These are phyloP conservation scores for Phaseolus lunatus DNA, from an alignment of 306 rosid genomes.

Conservation along the genomic window DNA sequence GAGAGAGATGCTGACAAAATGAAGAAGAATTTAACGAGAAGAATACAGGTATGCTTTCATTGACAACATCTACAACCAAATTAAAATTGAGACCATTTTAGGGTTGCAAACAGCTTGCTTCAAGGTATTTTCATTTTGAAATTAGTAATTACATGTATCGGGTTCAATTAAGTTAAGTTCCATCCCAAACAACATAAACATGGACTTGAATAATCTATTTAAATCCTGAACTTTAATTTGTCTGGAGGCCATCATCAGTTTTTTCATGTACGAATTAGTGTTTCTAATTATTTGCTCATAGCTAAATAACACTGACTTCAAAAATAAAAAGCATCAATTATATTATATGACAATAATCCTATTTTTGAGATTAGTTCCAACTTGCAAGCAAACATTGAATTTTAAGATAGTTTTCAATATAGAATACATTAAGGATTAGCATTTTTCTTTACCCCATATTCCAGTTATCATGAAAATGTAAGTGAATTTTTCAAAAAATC, in stretches of 20 bases:
- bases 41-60: slow-evolving; percentile 10
- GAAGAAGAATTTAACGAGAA: slow-evolving; percentile 42
- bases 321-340: slow-evolving; percentile 1
- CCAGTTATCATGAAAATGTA: slow-evolving; percentile 6
- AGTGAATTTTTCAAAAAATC: slow-evolving; percentile 10
- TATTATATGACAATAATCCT: neutral
- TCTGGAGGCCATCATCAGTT: neutral
- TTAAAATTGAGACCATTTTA: neutral
- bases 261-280: neutral
- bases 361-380: neutral
- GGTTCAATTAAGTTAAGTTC: slow-evolving; percentile 17
- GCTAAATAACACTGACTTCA: neutral
- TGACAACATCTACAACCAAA: slow-evolving; percentile 20
- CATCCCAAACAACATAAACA: slow-evolving; percentile 21
- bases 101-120: slow-evolving; percentile 11
- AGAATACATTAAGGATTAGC: neutral
- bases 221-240: neutral
- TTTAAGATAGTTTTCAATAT: slow-evolving; percentile 11
- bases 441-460: slow-evolving; percentile 16
- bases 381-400: neutral
- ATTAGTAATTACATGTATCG: slow-evolving; percentile 8
- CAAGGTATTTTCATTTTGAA: slow-evolving; percentile 24
- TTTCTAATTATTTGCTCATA: slow-evolving; percentile 1
- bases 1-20: slow-evolving; percentile 81
- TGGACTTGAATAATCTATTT: slow-evolving; percentile 5